Conservation (phyloP, 345 rosid genomes). For the Populus nigra region DNA sequence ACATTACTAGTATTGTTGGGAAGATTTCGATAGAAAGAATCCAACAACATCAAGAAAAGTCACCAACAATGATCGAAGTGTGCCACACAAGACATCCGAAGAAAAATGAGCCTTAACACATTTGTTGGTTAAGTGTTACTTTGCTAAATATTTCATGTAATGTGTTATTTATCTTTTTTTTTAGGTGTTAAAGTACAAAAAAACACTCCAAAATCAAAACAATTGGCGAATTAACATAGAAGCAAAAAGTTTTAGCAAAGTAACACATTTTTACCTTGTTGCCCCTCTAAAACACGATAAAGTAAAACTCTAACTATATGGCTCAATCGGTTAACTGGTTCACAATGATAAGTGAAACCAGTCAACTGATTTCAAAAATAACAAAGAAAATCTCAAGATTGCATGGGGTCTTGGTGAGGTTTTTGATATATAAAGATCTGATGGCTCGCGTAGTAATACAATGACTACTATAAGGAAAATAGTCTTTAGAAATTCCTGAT, state of each 20-base stretch:
- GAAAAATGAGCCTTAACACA: no score
- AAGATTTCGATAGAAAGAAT: fast-evolving
- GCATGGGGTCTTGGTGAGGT: fast-evolving
- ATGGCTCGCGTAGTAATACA: fast-evolving
- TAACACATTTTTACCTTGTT: fast-evolving
- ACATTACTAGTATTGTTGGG: fast-evolving
- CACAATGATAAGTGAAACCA: fast-evolving
- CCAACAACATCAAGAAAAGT: fast-evolving
- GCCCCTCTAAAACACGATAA: fast-evolving
- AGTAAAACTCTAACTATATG: no score
- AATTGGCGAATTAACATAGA: fast-evolving
- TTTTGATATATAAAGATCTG: no score
- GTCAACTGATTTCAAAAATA: fast-evolving
- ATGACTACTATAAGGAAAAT: no score
- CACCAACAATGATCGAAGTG: fast-evolving
- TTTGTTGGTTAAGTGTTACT: no score
- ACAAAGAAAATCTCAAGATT: fast-evolving
- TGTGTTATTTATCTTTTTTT: no score
- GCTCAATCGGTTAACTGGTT: no score
- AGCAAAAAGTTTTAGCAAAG: no score
- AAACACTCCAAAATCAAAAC: no score
- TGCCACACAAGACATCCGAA: no score
- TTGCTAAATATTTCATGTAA: no score
- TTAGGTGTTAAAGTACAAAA: no score
- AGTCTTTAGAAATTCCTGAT: fast-evolving